Evolutionary conservation across 768 basidiomycete species (phyloP).

Genomic region (Lactarius hatsudake): DNA sequence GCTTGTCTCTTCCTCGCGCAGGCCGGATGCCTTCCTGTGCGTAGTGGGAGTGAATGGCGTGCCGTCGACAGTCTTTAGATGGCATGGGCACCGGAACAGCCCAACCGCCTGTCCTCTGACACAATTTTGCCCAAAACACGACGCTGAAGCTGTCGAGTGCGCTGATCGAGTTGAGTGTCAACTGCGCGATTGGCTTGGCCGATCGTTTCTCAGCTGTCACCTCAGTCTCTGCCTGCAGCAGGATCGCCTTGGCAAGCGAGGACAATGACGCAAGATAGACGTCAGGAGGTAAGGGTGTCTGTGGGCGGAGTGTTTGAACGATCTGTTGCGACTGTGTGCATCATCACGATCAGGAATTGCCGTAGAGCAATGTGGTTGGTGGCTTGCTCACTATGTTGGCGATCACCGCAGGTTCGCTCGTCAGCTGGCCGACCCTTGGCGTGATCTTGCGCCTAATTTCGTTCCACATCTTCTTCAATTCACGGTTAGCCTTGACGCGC

Average conservation of each 20-base stretch:
- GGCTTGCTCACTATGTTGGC: constrained; percentile 55
- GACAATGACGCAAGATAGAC: constrained; percentile 78
- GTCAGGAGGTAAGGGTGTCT: constrained; percentile 31
- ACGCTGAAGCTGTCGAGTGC: constrained; percentile 58
- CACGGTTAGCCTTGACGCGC: constrained; percentile 56
- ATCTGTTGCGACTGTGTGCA: constrained; percentile 41
- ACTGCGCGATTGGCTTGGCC: constrained; percentile 77
- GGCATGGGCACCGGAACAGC: constrained; percentile 66
- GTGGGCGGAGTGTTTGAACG: constrained; percentile 40
- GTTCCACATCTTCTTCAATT: constrained; percentile 59
- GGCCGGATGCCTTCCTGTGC: constrained; percentile 55
- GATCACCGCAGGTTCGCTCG: constrained; percentile 63
- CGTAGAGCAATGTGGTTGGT: constrained; percentile 15
- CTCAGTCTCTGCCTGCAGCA: constrained; percentile 92
- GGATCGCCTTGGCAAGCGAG: constrained; percentile 83
- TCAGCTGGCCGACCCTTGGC: constrained; percentile 85
- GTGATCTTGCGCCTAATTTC: constrained; percentile 73
- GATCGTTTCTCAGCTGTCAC: constrained; percentile 85
- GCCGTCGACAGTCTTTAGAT: constrained; percentile 47
- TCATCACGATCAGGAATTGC: constrained; percentile 23
- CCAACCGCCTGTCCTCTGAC: constrained; percentile 89
- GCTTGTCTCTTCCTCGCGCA: constrained; percentile 54
- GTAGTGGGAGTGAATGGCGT: constrained; percentile 43
- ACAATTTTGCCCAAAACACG: constrained; percentile 79
- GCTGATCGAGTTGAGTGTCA: constrained; percentile 65